Conservation (phyloP, 306 rosid species). For the Cicer judaicum region DNA sequence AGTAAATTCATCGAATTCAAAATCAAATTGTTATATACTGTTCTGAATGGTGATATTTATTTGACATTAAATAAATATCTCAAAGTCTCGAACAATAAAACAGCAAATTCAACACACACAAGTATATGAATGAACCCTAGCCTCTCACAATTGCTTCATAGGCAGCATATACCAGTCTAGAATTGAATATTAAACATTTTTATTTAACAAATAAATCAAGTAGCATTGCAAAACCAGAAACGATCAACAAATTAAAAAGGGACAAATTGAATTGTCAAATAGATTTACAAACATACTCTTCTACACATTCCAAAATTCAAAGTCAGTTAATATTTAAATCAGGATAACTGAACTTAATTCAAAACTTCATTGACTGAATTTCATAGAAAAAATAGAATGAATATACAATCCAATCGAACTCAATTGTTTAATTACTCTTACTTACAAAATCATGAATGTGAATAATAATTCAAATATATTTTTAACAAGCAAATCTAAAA, state of each 20-base stretch:
- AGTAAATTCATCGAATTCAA: background rate
- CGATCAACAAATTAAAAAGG: background rate
- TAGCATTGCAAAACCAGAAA: background rate
- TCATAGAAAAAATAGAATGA: no score
- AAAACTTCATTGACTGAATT: background rate
- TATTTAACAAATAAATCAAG: background rate
- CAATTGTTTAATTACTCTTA: no score
- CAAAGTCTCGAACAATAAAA: background rate
- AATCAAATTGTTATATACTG: background rate
- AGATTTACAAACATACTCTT: background rate
- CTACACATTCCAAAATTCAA: background rate
- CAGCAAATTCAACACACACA: background rate
- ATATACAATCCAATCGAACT: background rate
- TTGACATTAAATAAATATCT: constrained; percentile 19
- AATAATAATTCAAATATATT: no score
- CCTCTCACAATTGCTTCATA: background rate
- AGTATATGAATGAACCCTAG: background rate
- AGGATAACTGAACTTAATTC: no score
- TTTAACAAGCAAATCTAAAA: no score
- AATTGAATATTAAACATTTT: background rate
- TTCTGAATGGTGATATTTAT: background rate
- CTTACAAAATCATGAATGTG: background rate
- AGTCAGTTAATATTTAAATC: no score
- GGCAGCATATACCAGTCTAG: background rate
- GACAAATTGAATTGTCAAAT: background rate